Base-by-base conservation (phyloP, 495 filamentous ascomycete species). In the Pyrenula aspistea region DNA sequence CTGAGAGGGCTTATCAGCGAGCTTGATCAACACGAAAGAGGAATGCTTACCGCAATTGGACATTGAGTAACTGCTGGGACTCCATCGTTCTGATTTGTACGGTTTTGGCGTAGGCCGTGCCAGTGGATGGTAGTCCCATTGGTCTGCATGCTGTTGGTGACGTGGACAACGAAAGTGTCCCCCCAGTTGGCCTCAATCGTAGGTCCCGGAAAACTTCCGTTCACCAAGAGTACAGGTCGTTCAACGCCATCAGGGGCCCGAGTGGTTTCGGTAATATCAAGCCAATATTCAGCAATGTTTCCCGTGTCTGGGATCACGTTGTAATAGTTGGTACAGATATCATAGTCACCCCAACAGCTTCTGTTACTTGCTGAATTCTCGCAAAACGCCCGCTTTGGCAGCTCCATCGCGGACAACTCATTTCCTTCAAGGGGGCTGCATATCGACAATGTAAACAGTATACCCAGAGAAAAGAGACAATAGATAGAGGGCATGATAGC, bases 121-220 rank as follows among this genome's bases (percentile, higher is more conserved):
- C 67, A 80, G 59, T 81, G 77, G 2, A 81, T 52, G 22, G 69
- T 54, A 0, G 72, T 73, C 2, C 74, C 73, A 53, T 76, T 70
- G 53, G 66, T 57, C 21, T 84, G 51, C 1, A 71, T 61, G 25
- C 70, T 70, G 64, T 87, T 88, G 22, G 67, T 73, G 23, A 87
- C 79, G 24, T 66, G 76, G 49, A 86, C 67, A 24, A 77, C 55
- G 49, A 87, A 68, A 25, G 61, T 77, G 59, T 86, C 82, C 12
- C 82, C 82, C 77, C 81, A 83, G 56, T 86, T 69, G 8, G 80
- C 83, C 50, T 74, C 67, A 56, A 88, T 72, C 4, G 73, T 80
- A 15, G 84, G 84, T 24, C 60, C 61, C 10, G 58, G 59, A 49
- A 55, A 60, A 36, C 56, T 53, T 3, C 52, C 55, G 61, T 79